A percentile compares a stretch with the other conserved stretches of the same genome.
These are phyloP conservation scores for Rhodotorula glutinis DNA, from an alignment of 1,284 basidiomycete genomes.

Conservation along the genomic window DNA sequence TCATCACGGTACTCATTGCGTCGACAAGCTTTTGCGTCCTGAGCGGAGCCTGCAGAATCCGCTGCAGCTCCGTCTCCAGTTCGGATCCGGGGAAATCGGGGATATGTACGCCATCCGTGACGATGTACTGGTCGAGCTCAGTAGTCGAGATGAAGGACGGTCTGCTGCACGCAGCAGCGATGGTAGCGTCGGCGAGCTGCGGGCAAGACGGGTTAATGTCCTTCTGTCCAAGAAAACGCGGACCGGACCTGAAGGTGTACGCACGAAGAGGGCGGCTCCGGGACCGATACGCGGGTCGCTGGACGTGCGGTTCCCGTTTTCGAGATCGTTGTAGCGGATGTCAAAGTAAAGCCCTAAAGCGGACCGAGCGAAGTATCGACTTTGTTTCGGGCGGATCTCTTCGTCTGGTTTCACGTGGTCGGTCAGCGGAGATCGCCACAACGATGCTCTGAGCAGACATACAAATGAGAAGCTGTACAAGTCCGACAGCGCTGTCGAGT, in stretches of 20 bases:
- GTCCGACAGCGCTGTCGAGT: conserved; percentile 25
- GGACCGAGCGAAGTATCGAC: conserved; percentile 24
- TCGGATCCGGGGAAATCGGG: conserved; percentile 28
- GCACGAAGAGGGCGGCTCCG: conserved; percentile 24
- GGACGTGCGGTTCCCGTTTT: conserved; percentile 12
- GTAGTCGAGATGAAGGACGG: conserved; percentile 28
- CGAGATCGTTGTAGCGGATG: conserved; percentile 16
- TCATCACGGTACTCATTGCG: conserved; percentile 7
- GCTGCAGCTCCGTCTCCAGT: conserved; percentile 14
- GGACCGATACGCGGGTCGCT: conserved; percentile 19
- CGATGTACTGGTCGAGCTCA: conserved; percentile 29
- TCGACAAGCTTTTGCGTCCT: conserved; percentile 11
- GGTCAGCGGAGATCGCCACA: too few relatives aligned
- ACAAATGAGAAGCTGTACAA: conserved; percentile 36
- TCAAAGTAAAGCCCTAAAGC: conserved; percentile 30
- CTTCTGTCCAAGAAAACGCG: too few relatives aligned
- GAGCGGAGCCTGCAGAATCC: conserved; percentile 13
- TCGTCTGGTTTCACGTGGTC: conserved; percentile 7
- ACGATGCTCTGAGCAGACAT: neutral
- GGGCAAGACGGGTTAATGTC: neutral
- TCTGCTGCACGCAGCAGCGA: conserved; percentile 15
- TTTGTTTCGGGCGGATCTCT: conserved; percentile 19
- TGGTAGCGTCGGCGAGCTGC: conserved; percentile 32
- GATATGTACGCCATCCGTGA: conserved; percentile 18
- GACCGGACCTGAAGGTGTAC: neutral